Percentiles rank a stretch among this genome's conserved stretches.
Evolutionary conservation across 192 early-diverging fungal species (phyloP).

Genomic region (Umbelopsis vinacea): DNA sequence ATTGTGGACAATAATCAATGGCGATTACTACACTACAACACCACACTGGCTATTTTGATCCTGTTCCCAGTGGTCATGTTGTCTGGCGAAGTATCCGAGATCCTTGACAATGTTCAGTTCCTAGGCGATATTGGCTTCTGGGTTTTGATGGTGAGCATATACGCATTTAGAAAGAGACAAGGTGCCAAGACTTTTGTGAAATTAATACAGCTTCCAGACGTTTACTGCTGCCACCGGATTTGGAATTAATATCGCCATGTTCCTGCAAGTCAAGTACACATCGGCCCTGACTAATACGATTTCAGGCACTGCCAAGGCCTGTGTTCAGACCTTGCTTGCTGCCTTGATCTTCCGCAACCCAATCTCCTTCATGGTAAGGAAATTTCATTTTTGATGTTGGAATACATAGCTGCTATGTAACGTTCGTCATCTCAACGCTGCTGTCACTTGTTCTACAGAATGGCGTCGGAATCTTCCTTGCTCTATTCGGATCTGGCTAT

Average conservation of each 20-base stretch:
- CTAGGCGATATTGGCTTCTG: constrained; percentile 55
- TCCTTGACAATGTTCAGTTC: constrained; percentile 50
- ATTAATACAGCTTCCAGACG: constrained; percentile 26
- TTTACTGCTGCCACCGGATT: constrained; percentile 67
- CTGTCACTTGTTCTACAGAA: constrained; percentile 45
- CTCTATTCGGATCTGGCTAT: constrained; percentile 60
- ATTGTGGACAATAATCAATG: constrained; percentile 72
- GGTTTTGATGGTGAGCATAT: constrained; percentile 53
- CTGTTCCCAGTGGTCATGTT: constrained; percentile 60
- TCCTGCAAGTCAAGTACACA: constrained; percentile 72
- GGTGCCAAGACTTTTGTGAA: neutral
- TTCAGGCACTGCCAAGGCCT: constrained; percentile 71
- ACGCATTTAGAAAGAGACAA: no score
- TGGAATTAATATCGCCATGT: constrained; percentile 72
- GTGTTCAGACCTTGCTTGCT: constrained; percentile 67
- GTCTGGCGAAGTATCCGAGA: constrained; percentile 61
- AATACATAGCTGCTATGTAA: neutral
- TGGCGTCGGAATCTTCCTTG: constrained; percentile 58
- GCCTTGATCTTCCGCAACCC: constrained; percentile 66
- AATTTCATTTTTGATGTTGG: neutral
- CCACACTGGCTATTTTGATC: constrained; percentile 61
- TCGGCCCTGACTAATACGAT: constrained; percentile 72
- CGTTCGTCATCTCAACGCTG: neutral
- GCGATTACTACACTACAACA: constrained; percentile 71
- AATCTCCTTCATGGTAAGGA: constrained; percentile 59